These are phyloP conservation scores for Boeremia exigua DNA, from an alignment of 2,329 filamentous ascomycete genomes.

Conservation along the genomic window DNA sequence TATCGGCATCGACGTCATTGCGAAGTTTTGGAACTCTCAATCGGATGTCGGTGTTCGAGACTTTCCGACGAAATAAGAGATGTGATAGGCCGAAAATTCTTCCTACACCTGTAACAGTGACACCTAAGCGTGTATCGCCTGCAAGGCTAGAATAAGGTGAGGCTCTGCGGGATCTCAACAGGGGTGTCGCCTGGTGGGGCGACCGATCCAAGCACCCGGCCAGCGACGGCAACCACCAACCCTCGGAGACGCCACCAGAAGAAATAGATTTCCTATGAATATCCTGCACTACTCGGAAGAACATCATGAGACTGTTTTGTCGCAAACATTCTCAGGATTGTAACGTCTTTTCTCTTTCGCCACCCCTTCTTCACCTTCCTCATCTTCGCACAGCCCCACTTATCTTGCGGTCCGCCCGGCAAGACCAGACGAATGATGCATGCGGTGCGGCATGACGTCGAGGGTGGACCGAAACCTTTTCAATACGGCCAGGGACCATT, in stretches of 20 bases:
- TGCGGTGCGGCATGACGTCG: constrained; percentile 14
- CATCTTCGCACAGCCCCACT: background rate
- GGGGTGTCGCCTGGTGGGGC: background rate
- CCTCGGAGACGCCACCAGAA: background rate
- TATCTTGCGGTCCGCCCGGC: constrained; percentile 13
- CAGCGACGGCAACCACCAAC: background rate
- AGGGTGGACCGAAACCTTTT: constrained; percentile 2
- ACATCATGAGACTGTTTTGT: too few relatives aligned
- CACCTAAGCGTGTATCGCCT: background rate
- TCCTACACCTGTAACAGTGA: background rate
- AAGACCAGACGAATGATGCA: constrained; percentile 16
- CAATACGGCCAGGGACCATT: background rate
- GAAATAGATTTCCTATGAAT: background rate
- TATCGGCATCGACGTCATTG: constrained; percentile 1
- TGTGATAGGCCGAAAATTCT: background rate
- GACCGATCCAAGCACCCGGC: background rate
- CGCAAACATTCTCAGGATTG: background rate
- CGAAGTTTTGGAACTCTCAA: background rate
- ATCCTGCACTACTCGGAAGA: background rate
- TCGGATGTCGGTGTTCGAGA: background rate
- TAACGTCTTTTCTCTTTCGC: too few relatives aligned
- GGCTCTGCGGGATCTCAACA: constrained; percentile 21
- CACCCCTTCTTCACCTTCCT: too few relatives aligned
- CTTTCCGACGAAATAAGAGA: background rate
- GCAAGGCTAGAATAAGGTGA: constrained; percentile 15